Evolutionary conservation across 352 stramenopile genomes (phyloP).

Genomic region (Phytophthora macrochlamydospora): DNA sequence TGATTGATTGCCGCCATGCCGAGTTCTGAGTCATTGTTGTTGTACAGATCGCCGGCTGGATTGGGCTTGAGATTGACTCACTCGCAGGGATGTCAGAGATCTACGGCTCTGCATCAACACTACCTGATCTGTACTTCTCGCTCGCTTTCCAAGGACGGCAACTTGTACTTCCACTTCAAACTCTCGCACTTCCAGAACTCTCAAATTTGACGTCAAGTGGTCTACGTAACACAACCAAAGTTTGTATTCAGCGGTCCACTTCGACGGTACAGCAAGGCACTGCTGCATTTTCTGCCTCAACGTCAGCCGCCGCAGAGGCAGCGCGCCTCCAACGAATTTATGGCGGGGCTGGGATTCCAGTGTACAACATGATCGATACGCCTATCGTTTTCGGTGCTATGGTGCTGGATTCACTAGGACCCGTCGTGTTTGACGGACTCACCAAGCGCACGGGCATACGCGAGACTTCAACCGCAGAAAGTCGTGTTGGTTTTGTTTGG

Average conservation of each 20-base stretch:
- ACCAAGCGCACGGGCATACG: slow-evolving; percentile 42
- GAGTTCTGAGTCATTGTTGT: not conserved
- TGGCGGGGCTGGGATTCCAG: slow-evolving; percentile 44
- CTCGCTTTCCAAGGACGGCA: slow-evolving; percentile 38
- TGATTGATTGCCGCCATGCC: not conserved
- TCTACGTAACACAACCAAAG: slow-evolving; percentile 12
- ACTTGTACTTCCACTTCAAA: slow-evolving; percentile 48
- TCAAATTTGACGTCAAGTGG: slow-evolving; percentile 8
- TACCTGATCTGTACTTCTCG: slow-evolving; percentile 55
- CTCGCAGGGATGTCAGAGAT: slow-evolving; percentile 55
- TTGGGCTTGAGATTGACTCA: slow-evolving; percentile 51
- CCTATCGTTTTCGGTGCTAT: slow-evolving; percentile 69
- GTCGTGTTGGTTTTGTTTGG: not conserved
- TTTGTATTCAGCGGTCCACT: slow-evolving; percentile 60
- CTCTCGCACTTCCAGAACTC: slow-evolving; percentile 48
- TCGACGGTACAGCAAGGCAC: slow-evolving; percentile 66
- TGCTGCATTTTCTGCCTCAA: slow-evolving; percentile 43
- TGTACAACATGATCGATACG: slow-evolving; percentile 75
- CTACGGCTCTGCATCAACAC: slow-evolving; percentile 1
- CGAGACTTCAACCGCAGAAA: not conserved
- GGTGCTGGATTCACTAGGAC: slow-evolving; percentile 50
- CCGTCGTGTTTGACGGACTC: slow-evolving; percentile 48
- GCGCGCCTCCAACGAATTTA: slow-evolving; percentile 60
- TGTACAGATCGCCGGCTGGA: slow-evolving; percentile 56
- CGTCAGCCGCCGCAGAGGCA: slow-evolving; percentile 46